Evolutionary conservation across 495 filamentous ascomycete species (phyloP).

Genomic region (Neurospora sp.): DNA sequence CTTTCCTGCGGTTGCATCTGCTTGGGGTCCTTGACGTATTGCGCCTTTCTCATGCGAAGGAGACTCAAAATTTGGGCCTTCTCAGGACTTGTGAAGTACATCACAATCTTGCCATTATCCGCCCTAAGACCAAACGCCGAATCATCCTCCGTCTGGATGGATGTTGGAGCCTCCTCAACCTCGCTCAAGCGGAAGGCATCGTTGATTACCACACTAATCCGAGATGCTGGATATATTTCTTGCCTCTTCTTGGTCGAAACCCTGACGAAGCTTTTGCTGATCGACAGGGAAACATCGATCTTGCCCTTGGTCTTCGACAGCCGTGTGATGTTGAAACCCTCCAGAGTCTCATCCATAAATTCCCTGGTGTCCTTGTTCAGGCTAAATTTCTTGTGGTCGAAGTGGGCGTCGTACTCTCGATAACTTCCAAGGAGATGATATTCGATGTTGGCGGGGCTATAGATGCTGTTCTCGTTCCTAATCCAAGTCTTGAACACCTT

Average conservation of each 20-base stretch:
- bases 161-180: slow-evolving; percentile 51
- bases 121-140: slow-evolving; percentile 56
- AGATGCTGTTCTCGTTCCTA: slow-evolving; percentile 42
- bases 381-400: slow-evolving; percentile 51
- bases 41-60: slow-evolving; percentile 48
- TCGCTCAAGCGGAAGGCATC: slow-evolving; percentile 57
- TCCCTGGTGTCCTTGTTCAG: slow-evolving; percentile 58
- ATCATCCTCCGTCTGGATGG: slow-evolving; percentile 53
- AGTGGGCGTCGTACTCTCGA: slow-evolving; percentile 52
- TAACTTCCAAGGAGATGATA: slow-evolving; percentile 50
- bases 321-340: slow-evolving; percentile 52
- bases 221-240: slow-evolving; percentile 48
- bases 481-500: slow-evolving; percentile 45
- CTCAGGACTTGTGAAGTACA: slow-evolving; percentile 55
- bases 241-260: slow-evolving; percentile 57
- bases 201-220: slow-evolving; percentile 50
- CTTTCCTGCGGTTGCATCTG: slow-evolving; percentile 47
- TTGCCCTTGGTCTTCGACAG: slow-evolving; percentile 57
- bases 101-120: slow-evolving; percentile 55
- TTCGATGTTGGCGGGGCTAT: slow-evolving; percentile 50
- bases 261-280: slow-evolving; percentile 57
- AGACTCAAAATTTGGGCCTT: slow-evolving; percentile 51
- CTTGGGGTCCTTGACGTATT: slow-evolving; percentile 48
- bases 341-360: slow-evolving; percentile 51
- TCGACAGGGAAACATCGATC: slow-evolving; percentile 54